phyloP scores from a whole-genome alignment of 306 rosid genomes.

The Cucumis sativus region DNA sequence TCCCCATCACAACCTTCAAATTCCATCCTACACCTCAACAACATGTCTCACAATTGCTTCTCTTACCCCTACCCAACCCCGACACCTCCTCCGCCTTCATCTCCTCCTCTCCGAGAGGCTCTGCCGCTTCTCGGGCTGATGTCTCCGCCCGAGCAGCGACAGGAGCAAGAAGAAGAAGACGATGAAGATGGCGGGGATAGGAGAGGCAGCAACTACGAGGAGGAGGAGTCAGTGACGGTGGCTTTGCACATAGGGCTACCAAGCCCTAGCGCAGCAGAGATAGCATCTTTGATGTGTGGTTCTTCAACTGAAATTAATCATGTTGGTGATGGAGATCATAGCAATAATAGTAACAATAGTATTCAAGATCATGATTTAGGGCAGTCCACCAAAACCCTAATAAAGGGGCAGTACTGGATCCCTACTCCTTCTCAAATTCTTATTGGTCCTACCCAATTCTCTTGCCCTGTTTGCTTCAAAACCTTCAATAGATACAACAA shows the following conservation, averaged over 20 bases:
- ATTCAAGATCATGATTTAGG: conserved; percentile 20
- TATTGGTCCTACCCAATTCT: conserved; percentile 95
- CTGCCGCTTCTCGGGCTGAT: conserved; percentile 4
- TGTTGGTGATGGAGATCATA: conserved; percentile 11
- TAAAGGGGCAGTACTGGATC: conserved; percentile 98
- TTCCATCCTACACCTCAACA: not conserved
- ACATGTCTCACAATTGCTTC: not conserved
- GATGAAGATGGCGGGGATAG: not conserved
- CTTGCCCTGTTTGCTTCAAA: conserved; percentile 97
- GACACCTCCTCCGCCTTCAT: not conserved
- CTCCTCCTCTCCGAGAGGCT: conserved; percentile 5
- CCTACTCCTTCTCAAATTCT: conserved; percentile 99
- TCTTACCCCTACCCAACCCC: not conserved
- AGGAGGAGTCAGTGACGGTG: not conserved
- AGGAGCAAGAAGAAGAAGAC: not conserved
- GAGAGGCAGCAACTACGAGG: not conserved
- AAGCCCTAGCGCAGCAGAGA: conserved; percentile 6
- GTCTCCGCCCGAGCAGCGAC: not conserved
- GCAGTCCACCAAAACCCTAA: conserved; percentile 32
- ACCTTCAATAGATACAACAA: conserved; percentile 98
- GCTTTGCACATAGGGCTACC: conserved; percentile 14
- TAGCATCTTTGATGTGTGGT: conserved; percentile 40
- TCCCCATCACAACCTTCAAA: not conserved
- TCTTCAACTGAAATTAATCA: conserved; percentile 33
- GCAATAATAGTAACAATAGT: not conserved